phyloP scores from a whole-genome alignment of 2,329 filamentous ascomycete species.

The Cyanodermella asteris region DNA sequence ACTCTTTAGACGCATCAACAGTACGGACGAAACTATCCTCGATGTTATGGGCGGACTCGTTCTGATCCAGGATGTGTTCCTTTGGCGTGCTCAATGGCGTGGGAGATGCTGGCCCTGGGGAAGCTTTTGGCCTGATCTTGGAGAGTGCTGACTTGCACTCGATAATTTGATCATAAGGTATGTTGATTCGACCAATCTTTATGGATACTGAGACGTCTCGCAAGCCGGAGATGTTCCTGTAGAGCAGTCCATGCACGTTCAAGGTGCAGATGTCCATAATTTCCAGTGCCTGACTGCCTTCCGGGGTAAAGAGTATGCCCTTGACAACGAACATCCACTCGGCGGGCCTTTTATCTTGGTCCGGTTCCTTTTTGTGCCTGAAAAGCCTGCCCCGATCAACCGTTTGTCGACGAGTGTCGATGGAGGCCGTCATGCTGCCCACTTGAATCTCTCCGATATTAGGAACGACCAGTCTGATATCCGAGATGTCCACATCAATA shows the following conservation, averaged over 20 bases:
- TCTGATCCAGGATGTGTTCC: constrained; percentile 20
- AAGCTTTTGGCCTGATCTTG: constrained; percentile 21
- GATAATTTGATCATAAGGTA: constrained; percentile 72
- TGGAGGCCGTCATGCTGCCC: constrained; percentile 61
- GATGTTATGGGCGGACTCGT: constrained; percentile 49
- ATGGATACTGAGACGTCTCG: constrained; percentile 75
- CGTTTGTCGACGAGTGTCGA: constrained; percentile 80
- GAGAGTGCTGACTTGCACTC: constrained; percentile 35
- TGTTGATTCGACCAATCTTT: constrained; percentile 73
- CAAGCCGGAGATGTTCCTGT: constrained; percentile 65
- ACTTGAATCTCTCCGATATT: constrained; percentile 72
- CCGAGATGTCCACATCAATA: constrained; percentile 70
- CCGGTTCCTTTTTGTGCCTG: constrained; percentile 48
- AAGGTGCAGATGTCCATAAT: constrained; percentile 70
- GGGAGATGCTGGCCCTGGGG: constrained; percentile 14
- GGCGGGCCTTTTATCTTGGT: constrained; percentile 47
- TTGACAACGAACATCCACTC: constrained; percentile 83
- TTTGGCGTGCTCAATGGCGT: constrained; percentile 12
- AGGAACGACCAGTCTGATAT: constrained; percentile 52
- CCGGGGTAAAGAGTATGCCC: constrained; percentile 71
- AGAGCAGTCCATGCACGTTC: constrained; percentile 79
- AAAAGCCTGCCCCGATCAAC: constrained; percentile 80
- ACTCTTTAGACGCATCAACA: constrained; percentile 80
- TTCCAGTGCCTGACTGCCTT: constrained; percentile 67
- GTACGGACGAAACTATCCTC: constrained; percentile 54